These are phyloP conservation scores for Pseudogymnoascus sp. DNA, from an alignment of 2,329 filamentous ascomycete genomes.

Conservation along the genomic window DNA sequence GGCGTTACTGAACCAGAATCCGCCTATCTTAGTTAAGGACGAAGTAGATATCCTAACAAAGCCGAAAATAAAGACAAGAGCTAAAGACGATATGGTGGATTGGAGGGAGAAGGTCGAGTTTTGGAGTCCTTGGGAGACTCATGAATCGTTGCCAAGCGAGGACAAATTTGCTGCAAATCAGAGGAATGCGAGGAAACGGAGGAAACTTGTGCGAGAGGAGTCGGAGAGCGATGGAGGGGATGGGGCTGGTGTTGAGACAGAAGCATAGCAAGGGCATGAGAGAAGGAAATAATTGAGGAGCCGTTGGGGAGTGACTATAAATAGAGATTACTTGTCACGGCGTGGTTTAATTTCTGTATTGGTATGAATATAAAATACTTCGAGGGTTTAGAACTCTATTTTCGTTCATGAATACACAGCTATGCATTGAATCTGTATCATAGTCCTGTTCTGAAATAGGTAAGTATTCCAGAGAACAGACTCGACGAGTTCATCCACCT, in stretches of 20 bases:
- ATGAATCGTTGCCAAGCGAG: not conserved
- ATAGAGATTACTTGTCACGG: not conserved
- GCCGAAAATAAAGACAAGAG: not conserved
- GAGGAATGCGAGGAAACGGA: not conserved
- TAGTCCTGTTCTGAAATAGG: not conserved
- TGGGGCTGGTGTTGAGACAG: not conserved
- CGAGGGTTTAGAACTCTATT: not conserved
- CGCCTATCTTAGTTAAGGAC: slow-evolving; percentile 21
- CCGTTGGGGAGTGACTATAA: not conserved
- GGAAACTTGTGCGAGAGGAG: not conserved
- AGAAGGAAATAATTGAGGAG: not conserved
- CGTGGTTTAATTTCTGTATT: not conserved
- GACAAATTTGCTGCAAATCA: slow-evolving; percentile 1
- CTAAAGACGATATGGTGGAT: slow-evolving; percentile 9
- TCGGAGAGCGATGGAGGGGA: not conserved
- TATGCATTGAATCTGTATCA: not conserved
- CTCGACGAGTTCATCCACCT: not conserved
- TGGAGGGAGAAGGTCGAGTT: slow-evolving; percentile 24
- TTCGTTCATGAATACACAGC: not conserved
- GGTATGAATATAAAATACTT: not conserved
- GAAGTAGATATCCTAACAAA: slow-evolving; percentile 3
- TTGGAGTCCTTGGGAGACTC: slow-evolving; percentile 25
- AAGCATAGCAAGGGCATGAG: not conserved
- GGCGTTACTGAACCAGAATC: slow-evolving; percentile 21
- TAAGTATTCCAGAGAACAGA: not conserved